Evolutionary conservation across 2,329 filamentous ascomycete genomes (phyloP).

Genomic region (Exophiala oligosperma): DNA sequence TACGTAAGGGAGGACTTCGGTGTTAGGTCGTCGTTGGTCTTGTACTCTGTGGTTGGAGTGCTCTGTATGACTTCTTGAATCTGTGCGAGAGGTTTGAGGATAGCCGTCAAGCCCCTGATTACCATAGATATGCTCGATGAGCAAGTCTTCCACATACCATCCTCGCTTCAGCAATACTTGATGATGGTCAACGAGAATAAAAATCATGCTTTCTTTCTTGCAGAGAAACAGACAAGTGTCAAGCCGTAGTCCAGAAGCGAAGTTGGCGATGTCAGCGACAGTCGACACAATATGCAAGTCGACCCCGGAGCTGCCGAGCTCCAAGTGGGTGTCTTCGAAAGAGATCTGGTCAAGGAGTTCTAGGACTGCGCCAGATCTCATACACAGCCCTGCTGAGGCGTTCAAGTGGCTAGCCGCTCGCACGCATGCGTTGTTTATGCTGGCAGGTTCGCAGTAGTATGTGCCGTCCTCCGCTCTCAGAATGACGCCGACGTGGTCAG

Average conservation of each 20-base stretch:
- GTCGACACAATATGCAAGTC: not conserved
- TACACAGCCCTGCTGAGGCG: slow-evolving; percentile 73
- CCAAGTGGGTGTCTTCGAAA: not conserved
- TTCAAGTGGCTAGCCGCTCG: slow-evolving; percentile 66
- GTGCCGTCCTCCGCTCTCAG: slow-evolving; percentile 66
- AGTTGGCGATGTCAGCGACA: not conserved
- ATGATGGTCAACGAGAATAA: not conserved
- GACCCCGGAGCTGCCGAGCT: not conserved
- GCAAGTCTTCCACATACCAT: not conserved
- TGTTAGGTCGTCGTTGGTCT: not conserved
- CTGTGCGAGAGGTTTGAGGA: not conserved
- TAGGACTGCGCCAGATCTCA: slow-evolving; percentile 76
- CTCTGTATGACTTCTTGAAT: not conserved
- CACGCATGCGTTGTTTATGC: slow-evolving; percentile 63
- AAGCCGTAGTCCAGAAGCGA: not conserved
- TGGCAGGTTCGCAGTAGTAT: slow-evolving; percentile 54
- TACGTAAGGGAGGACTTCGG: slow-evolving; percentile 2
- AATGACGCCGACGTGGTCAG: slow-evolving; percentile 57
- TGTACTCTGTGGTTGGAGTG: not conserved
- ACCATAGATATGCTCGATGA: slow-evolving; percentile 2
- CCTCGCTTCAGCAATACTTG: slow-evolving; percentile 1
- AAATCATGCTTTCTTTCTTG: not conserved
- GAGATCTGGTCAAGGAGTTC: slow-evolving; percentile 61
- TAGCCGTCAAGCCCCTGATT: not conserved
- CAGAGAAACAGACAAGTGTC: not conserved